Evolutionary conservation across 768 basidiomycete species (phyloP), one percentile per base, ranked within the genome.

Genomic region (Daedalea quercina): DNA sequence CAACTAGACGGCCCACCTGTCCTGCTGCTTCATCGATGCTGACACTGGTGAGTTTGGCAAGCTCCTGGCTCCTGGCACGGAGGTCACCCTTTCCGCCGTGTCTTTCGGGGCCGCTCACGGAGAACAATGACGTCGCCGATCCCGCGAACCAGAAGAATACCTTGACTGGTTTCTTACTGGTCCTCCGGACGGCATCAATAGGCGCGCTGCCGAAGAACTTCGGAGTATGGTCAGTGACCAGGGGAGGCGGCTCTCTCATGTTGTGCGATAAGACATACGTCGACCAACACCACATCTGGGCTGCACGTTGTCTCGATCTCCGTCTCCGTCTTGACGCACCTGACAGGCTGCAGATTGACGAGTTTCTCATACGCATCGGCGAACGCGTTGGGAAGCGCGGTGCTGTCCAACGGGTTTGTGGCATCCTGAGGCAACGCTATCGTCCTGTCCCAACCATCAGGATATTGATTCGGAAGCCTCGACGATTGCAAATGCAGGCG

Each of bases 251-350:
- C 28, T 31, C 28, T 31, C 28, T 11, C 15, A 40, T 40, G 37
- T 40, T 40, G 37, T 40, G 37, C 28, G 28, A 31, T 31, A 31
- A 31, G 12, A 50, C 61, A n/a, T 23, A 63, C 61, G 33, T 63
- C 61, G 1, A 58, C 34, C n/a, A 60, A 40, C 4, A 50, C 49
- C 4, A 55, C 55, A 17, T 50, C 33, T 1, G 61, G 61, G 28
- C 37, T 56, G 0, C 46, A 48, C 2, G 54, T 9, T 1, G 56
- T 12, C 2, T 26, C 28, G 24, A 45, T 43, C 17, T 31, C 19
- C n/a, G 6, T 26, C 2, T 24, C 34, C 3, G 50, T 57, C n/a
- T 53, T 20, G 7, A 26, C 33, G 46, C 60, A 62, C 25, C 23
- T 47, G 9, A 57, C 17, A 4, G 45, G 25, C 11, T 48, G 13